These are phyloP conservation scores for Puccinia polysora DNA, from an alignment of 1,284 basidiomycete species.

Conservation along the genomic window DNA sequence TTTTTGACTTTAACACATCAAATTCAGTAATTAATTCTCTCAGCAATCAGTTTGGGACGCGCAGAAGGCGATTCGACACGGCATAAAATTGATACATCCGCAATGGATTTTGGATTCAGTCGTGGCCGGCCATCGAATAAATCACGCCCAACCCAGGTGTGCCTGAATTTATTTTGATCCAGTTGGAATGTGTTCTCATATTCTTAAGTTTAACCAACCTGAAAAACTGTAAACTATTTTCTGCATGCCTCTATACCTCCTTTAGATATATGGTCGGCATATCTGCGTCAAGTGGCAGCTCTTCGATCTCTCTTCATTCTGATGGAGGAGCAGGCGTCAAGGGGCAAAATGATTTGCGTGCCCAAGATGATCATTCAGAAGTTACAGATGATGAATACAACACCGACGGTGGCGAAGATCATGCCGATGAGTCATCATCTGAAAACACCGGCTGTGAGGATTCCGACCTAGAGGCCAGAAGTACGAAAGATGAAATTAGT, in stretches of 20 bases:
- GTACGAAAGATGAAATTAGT: not conserved
- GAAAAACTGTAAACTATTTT: not conserved
- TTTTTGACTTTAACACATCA: not conserved
- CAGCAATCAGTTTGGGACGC: constrained; percentile 18
- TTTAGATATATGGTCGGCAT: too few relatives aligned
- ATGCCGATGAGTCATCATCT: not conserved
- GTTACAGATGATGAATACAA: too few relatives aligned
- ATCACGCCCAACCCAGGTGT: constrained; percentile 4
- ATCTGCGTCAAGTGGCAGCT: too few relatives aligned
- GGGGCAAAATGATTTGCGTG: too few relatives aligned
- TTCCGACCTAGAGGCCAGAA: not conserved
- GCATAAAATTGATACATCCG: constrained; percentile 27
- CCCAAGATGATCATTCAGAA: too few relatives aligned
- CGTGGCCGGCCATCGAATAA: constrained; percentile 2
- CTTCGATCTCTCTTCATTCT: too few relatives aligned
- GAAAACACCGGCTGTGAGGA: not conserved
- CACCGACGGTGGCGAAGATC: too few relatives aligned
- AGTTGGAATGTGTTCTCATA: not conserved
- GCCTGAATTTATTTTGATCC: not conserved
- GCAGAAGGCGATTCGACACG: constrained; percentile 17
- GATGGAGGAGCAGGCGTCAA: too few relatives aligned
- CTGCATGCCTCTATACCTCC: too few relatives aligned
- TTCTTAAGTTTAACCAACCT: not conserved
- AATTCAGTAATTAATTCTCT: not conserved
- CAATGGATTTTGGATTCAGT: constrained; percentile 36